Base-by-base conservation (phyloP, 2,329 filamentous ascomycete species). In the Polytolypa hystricis region DNA sequence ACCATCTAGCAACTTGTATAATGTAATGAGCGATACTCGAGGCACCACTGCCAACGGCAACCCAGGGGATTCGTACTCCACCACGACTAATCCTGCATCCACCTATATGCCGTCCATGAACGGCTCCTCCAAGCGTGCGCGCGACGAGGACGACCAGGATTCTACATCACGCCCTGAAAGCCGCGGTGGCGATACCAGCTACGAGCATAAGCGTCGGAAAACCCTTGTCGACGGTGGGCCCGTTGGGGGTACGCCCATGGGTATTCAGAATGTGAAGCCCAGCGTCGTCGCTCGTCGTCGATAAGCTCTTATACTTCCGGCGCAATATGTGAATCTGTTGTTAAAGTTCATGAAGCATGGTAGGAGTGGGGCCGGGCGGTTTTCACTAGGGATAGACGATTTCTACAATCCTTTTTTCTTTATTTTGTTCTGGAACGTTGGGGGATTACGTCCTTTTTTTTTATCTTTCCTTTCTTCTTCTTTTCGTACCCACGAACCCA, bases 1-100 rank as follows among this genome's bases (percentile, higher is more conserved):
- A 1, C 72, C 81, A 3, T 79, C 83, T 1, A 87, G 84, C 66
- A 93, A 78, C 54, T 67, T 94, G 34, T 93, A 93, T 69, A 93
- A 79, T 58, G 81, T 93, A 44, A 86, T 93, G 65, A 87, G 81
- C 56, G 85, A 84, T 54, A 81, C 84, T 41, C 74, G 84, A 17
- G 74, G 67, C 32, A 63, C 69, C 19, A 60, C 75, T 8, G 65
- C 73, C 12, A 84, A 84, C 47, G 80, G 80, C 19, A 61, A 74
- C 9, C 63, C 71, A 14, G 71, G 71, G 33, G 84, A 93, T 47
- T 73, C 79, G 5, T 93, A 93, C 55, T 72, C 74, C 21, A 70
- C 77, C 11, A 70, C 81, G 16, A 64, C 71, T 4, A 79, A 82
- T 48, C 84, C 87, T 46, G 67, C 53, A 3, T 41, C 57, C 0